Evolutionary conservation across 2,329 filamentous ascomycete species (phyloP), one percentile per base, ranked within the genome.

Genomic region (Colletotrichum sp.): DNA sequence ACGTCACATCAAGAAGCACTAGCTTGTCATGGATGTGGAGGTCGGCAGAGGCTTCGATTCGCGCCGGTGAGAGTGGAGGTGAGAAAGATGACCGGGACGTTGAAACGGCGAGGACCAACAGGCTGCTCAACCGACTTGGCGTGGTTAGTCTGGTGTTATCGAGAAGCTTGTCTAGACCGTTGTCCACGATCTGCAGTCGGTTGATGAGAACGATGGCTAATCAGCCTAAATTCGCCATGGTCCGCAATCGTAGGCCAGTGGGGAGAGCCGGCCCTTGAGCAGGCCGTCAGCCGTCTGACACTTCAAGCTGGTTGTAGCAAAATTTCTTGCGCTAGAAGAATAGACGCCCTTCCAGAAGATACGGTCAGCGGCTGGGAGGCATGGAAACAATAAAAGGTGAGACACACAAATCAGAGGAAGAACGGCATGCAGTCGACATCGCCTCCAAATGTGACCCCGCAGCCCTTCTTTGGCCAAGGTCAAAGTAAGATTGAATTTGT

Each of bases 201-300:
- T 31, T 51, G 33, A 31, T 57, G 38, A 21, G 57, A 13, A 54
- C 4, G n/a, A n/a, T 62, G 6, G 29, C 34, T 43, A 47, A 59
- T 74, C 58, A 72, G 69, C 47, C 72, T 74, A 64, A 74, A 65
- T 72, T 33, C 33, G 33, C 29, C 15, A 31, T 68, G 59, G 34
- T 59, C 63, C 33, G 63, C 27, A 11, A 38, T 57, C 43, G 9
- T 21, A 51, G 18, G 43, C 43, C 43, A 21, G 43, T n/a, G n/a
- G 12, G n/a, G 43, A 21, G n/a, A 51, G n/a, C n/a, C 43, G 43
- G 43, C n/a, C 43, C 21, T 21, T 51, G 5, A 21, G 43, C 43
- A 51, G 43, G 43, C 43, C 43, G 43, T 21, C 43, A 51, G n/a
- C n/a, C 43, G 18, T 47, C 43, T 21, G 18, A 47, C 12, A 47